Evolutionary conservation across 2,329 filamentous ascomycete species (phyloP), one percentile per base, ranked within the genome.

Genomic region (Berkeleyomyces rouxiae): DNA sequence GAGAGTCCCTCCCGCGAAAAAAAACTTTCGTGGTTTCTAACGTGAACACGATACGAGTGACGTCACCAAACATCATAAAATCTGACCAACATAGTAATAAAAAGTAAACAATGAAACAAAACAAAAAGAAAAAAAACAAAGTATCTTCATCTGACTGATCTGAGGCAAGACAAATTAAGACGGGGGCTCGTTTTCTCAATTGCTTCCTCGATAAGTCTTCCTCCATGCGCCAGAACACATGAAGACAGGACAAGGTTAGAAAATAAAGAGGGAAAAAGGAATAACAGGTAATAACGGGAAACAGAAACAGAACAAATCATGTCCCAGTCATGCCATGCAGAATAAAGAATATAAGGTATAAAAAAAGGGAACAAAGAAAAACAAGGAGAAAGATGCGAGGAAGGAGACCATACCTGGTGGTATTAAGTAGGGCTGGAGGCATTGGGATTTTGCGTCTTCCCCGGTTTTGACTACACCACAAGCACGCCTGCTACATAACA

Each of bases 401-500:
- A 49, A 49, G 6, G 5, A 23, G 46, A 7, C n/a, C 23, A 23
- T 1, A 23, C 23, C 23, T 23, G 47, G 9, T 7, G 9, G 13
- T 31, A 5, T 31, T 31, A 10, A 51, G 11, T 10, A 31, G 47
- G 33, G 11, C 31, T 7, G 16, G 16, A 11, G 9, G 3, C 11
- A 9, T 13, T 4, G 23, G 33, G 4, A 53, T 23, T 23, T 46
- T 16, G 43, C 43, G 3, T 46, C 43, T n/a, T 46, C 43, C 43
- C 16, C 13, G 43, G 13, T 46, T 46, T 46, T n/a, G 23, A 23
- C 23, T 23, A 23, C 23, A 23, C 23, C 23, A 23, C 23, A 23
- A 23, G 23, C 23, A 2, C 23, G 23, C 31, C 58, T 57, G n/a
- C 77, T 71, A 83, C 81, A 83, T 83, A 67, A 83, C 74, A 63